Evolutionary conservation across 2,329 filamentous ascomycete species (phyloP).

Genomic region (Phyllosticta citribraziliensis): DNA sequence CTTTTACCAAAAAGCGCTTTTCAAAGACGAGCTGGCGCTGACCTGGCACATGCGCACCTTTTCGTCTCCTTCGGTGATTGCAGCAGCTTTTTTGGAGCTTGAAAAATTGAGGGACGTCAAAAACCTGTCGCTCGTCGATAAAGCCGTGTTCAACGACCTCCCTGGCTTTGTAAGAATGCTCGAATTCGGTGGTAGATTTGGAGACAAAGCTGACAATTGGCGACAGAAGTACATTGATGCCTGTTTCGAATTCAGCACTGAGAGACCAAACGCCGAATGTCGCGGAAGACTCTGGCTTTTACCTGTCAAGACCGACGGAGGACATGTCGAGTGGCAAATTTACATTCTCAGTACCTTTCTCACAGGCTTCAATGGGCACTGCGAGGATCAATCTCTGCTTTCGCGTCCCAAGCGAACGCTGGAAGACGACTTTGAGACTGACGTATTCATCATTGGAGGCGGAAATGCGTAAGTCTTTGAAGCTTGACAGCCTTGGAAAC

Average conservation of each 20-base stretch:
- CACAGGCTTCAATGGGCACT: background rate
- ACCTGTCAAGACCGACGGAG: background rate
- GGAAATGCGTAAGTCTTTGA: conserved; percentile 9
- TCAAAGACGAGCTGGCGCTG: background rate
- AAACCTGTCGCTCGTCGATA: background rate
- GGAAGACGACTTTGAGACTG: conserved; percentile 1
- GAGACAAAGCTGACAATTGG: background rate
- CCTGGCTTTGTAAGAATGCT: background rate
- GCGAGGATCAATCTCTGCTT: conserved; percentile 6
- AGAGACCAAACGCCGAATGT: background rate
- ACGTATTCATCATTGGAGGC: conserved; percentile 12
- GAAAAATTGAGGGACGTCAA: background rate
- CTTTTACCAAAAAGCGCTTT: background rate
- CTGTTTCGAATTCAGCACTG: background rate
- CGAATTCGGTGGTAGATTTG: background rate
- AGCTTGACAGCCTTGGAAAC: background rate
- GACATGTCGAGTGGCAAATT: conserved; percentile 7
- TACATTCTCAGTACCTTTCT: conserved; percentile 9
- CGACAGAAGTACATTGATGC: conserved; percentile 2
- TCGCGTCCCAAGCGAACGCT: background rate
- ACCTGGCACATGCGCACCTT: conserved; percentile 4
- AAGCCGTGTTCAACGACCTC: background rate
- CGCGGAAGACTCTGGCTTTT: background rate
- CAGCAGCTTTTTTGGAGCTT: background rate
- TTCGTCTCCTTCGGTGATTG: background rate